Evolutionary conservation across 345 rosid species (phyloP).

Genomic region (Euphorbia lathyris): DNA sequence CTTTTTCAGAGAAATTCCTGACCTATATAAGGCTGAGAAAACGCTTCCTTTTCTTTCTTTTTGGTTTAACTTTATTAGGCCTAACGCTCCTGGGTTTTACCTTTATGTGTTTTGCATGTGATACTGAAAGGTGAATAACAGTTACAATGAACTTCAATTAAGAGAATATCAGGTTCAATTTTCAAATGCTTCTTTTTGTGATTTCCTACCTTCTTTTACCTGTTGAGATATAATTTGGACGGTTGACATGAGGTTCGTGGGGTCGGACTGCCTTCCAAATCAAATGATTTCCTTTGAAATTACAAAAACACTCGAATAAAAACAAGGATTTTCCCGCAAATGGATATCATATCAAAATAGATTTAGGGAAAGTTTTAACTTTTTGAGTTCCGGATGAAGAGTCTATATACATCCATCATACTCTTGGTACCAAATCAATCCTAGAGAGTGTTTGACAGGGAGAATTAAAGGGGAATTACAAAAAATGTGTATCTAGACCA

Average conservation of each 20-base stretch:
- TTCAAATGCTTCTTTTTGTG: conserved; percentile 10
- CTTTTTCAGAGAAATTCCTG: conserved; percentile 10
- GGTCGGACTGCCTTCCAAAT: conserved; percentile 15
- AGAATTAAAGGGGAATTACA: too few species aligned
- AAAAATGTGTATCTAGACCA: too few species aligned
- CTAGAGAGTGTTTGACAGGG: too few species aligned
- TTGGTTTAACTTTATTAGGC: not conserved
- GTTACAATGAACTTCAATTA: not conserved
- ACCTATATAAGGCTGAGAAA: not conserved
- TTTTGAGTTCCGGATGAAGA: too few species aligned
- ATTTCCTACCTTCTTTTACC: not conserved
- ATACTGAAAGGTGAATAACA: too few species aligned
- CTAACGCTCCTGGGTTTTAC: not conserved
- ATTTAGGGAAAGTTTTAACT: too few species aligned
- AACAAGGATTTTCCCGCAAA: not conserved
- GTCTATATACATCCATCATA: too few species aligned
- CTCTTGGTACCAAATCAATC: too few species aligned
- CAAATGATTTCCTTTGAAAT: not conserved
- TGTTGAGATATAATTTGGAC: conserved; percentile 22
- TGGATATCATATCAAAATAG: not conserved
- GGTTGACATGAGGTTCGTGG: conserved; percentile 25
- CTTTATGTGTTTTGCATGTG: not conserved
- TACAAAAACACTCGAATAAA: too few species aligned
- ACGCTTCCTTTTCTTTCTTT: conserved; percentile 3
- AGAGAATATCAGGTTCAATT: not conserved